Percentiles rank a stretch among this genome's conserved stretches.
Conservation (phyloP, 2,329 filamentous ascomycete species). For the Catunica adiposa region DNA sequence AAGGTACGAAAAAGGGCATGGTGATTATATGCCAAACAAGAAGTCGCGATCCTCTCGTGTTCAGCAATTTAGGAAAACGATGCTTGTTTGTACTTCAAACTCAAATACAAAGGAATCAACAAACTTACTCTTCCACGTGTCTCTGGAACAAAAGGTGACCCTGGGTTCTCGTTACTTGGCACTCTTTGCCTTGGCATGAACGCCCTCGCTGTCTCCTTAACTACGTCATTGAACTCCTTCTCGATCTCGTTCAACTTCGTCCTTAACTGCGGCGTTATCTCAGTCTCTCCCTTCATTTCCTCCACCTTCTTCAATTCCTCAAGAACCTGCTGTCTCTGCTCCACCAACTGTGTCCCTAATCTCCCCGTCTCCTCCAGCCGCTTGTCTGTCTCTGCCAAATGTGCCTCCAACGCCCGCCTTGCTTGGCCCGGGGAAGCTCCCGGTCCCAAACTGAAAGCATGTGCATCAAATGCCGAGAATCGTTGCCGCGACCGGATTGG, state of each 20-base stretch:
- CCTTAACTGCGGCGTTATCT: constrained; percentile 69
- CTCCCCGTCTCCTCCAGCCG: constrained; percentile 82
- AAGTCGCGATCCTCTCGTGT: no score
- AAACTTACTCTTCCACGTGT: constrained; percentile 32
- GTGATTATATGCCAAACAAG: no score
- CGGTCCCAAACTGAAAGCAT: constrained; percentile 64
- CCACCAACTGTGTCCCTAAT: constrained; percentile 69
- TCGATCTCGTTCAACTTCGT: constrained; percentile 75
- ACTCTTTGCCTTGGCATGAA: constrained; percentile 75
- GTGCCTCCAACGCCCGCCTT: constrained; percentile 75
- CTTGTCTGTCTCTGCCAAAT: constrained; percentile 81
- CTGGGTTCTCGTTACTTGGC: constrained; percentile 43
- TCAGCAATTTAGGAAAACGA: no score
- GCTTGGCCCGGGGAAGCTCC: constrained; percentile 67
- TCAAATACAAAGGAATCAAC: no score
- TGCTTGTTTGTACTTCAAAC: not conserved
- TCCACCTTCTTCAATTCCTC: constrained; percentile 76
- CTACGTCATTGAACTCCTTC: constrained; percentile 87
- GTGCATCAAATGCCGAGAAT: constrained; percentile 68
- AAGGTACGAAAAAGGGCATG: not conserved
- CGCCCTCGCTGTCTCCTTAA: constrained; percentile 72
- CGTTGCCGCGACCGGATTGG: constrained; percentile 38
- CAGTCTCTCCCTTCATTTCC: constrained; percentile 54
- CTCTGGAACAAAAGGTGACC: constrained; percentile 37
- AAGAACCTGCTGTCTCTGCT: constrained; percentile 69